Percentiles rank a stretch among this genome's conserved stretches.
Conservation (phyloP, 306 rosid genomes). For the Inga oerstediana region DNA sequence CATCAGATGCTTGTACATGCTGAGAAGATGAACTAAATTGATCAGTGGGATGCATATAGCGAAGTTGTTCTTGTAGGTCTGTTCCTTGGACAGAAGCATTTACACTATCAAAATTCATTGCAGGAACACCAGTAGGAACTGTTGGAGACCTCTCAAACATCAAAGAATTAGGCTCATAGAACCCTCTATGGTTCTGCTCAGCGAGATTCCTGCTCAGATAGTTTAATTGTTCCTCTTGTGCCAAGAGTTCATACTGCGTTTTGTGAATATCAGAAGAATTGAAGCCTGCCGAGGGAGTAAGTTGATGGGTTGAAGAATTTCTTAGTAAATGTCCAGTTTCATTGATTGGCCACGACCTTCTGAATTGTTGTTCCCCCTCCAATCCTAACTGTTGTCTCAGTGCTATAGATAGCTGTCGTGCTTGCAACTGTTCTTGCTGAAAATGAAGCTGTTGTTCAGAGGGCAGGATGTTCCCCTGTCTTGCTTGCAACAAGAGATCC, state of each 20-base stretch:
- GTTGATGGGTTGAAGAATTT: conserved; percentile 57
- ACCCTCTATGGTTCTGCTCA: conserved; percentile 55
- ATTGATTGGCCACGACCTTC: conserved; percentile 51
- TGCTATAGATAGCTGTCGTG: conserved; percentile 61
- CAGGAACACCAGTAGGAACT: conserved; percentile 24
- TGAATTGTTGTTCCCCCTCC: conserved; percentile 62
- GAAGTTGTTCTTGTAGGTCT: conserved; percentile 51
- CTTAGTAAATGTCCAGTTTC: conserved; percentile 58
- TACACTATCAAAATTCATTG: conserved; percentile 10
- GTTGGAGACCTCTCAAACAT: conserved; percentile 63
- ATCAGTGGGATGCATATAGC: conserved; percentile 44
- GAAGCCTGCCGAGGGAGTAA: conserved; percentile 52
- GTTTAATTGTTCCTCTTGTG: conserved; percentile 62
- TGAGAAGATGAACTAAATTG: conserved; percentile 53
- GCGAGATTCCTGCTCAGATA: conserved; percentile 57
- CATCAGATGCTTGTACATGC: conserved; percentile 49
- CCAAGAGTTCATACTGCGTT: conserved; percentile 55
- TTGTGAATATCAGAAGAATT: conserved; percentile 58
- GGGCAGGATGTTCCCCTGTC: conserved; percentile 54
- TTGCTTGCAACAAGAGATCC: conserved; percentile 55
- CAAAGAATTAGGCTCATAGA: conserved; percentile 54
- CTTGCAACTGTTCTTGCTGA: conserved; percentile 64
- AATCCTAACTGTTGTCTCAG: conserved; percentile 61
- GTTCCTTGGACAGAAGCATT: conserved; percentile 40
- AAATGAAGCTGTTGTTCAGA: conserved; percentile 56